Conservation (phyloP, 2,329 filamentous ascomycete species). For the Sphaerulina vaccinii region DNA sequence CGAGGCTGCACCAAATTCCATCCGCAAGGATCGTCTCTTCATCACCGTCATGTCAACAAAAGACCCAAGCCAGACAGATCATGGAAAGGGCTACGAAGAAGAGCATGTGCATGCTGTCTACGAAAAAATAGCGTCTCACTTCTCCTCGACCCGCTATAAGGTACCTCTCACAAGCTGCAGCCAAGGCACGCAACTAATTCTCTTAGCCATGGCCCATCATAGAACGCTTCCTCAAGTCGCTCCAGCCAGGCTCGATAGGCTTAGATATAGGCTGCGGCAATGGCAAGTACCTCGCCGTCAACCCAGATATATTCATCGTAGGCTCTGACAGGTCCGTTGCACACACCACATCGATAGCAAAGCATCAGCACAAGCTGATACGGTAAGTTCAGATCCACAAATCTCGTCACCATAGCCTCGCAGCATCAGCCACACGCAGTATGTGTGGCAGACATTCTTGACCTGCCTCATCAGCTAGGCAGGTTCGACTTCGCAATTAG, state of each 20-base stretch:
- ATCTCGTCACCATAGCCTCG: slow-evolving; percentile 58
- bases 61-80: not conserved
- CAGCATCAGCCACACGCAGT: slow-evolving; percentile 63
- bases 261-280: slow-evolving; percentile 95
- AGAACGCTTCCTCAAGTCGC: slow-evolving; percentile 68
- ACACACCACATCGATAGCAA: not conserved
- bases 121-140: slow-evolving; percentile 79
- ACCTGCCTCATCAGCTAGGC: slow-evolving; percentile 69
- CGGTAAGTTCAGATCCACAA: slow-evolving; percentile 52
- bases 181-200: not conserved
- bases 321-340: slow-evolving; percentile 75
- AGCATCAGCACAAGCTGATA: slow-evolving; percentile 16
- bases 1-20: no score
- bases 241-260: slow-evolving; percentile 70
- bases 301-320: slow-evolving; percentile 73
- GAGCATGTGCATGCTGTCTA: slow-evolving; percentile 90
- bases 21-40: not conserved
- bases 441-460: slow-evolving; percentile 76
- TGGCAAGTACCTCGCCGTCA: slow-evolving; percentile 88
- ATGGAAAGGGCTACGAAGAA: slow-evolving; percentile 68
- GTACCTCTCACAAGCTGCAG: slow-evolving; percentile 38
- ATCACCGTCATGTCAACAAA: not conserved
- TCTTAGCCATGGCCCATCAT: slow-evolving; percentile 89
- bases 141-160: slow-evolving; percentile 75
- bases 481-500: slow-evolving; percentile 86